Conservation (phyloP, 2,329 filamentous ascomycete species). For the Neonectria hederae region DNA sequence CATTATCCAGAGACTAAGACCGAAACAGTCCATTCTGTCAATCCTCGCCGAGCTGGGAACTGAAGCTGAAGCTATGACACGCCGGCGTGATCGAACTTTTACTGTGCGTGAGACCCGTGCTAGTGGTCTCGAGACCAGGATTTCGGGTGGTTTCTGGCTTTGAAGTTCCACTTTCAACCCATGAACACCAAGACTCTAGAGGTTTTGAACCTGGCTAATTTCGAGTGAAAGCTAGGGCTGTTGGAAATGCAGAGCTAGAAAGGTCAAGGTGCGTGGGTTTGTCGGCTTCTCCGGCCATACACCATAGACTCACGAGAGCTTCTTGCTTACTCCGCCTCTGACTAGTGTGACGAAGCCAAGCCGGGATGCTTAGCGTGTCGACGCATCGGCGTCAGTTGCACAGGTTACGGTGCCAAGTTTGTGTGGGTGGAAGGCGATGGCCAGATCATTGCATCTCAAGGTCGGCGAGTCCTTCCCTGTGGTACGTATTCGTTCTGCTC, state of each 20-base stretch:
- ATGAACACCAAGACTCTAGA: not conserved
- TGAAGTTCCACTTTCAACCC: not conserved
- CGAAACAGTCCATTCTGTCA: not conserved
- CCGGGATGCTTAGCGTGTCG: slow-evolving; percentile 7
- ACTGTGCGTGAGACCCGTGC: not conserved
- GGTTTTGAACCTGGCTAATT: not conserved
- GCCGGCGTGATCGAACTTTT: not conserved
- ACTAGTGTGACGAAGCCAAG: slow-evolving; percentile 12
- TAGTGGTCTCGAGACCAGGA: not conserved
- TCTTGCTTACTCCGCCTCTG: not conserved
- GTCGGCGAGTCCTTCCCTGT: slow-evolving; percentile 11
- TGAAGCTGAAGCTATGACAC: not conserved
- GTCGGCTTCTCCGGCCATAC: not conserved
- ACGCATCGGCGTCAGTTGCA: slow-evolving; percentile 8
- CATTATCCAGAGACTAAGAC: not conserved
- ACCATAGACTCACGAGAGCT: no score
- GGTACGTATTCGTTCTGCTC: not conserved
- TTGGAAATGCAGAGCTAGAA: slow-evolving; percentile 20
- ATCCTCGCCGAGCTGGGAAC: not conserved
- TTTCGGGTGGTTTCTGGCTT: not conserved
- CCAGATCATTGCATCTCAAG: not conserved
- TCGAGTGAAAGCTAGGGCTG: not conserved
- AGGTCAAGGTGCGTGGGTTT: slow-evolving; percentile 12
- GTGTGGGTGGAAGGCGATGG: slow-evolving; percentile 8
- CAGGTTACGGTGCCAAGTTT: not conserved